Evolutionary conservation across 345 rosid species (phyloP).

Genomic region (Ceriops zippeliana): DNA sequence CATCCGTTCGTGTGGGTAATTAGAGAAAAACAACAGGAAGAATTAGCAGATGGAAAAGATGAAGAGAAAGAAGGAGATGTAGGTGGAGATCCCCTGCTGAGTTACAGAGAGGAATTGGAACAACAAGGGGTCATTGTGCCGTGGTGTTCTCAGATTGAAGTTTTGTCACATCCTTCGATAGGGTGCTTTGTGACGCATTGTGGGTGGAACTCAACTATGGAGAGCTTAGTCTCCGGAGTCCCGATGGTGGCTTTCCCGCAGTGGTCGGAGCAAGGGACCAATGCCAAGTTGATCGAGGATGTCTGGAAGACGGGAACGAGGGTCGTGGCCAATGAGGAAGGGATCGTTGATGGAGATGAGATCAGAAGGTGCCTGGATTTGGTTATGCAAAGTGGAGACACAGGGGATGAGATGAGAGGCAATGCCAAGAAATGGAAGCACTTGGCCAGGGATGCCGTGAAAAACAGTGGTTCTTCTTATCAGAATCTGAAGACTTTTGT

Average conservation of each 20-base stretch:
- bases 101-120: not conserved
- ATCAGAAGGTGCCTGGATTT: not conserved
- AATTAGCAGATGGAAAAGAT: constrained; percentile 15
- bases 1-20: constrained; percentile 60
- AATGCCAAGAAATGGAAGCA: not conserved
- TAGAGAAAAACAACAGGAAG: constrained; percentile 10
- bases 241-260: constrained; percentile 20
- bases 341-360: not conserved
- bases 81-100: constrained; percentile 7
- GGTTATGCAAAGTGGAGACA: not conserved
- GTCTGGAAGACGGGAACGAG: constrained; percentile 17
- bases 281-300: constrained; percentile 14
- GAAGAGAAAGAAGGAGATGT: constrained; percentile 27
- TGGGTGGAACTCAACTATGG: constrained; percentile 20
- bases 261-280: constrained; percentile 9
- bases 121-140: constrained; percentile 8
- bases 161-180: constrained; percentile 1
- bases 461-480: not conserved
- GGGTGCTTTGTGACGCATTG: constrained; percentile 15
- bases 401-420: not conserved
- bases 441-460: not conserved
- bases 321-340: not conserved
- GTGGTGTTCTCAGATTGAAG: constrained; percentile 20
- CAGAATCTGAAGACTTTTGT: not conserved
- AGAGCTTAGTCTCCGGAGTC: constrained; percentile 11